Conservation (phyloP, 345 rosid genomes). For the Draba incana region DNA sequence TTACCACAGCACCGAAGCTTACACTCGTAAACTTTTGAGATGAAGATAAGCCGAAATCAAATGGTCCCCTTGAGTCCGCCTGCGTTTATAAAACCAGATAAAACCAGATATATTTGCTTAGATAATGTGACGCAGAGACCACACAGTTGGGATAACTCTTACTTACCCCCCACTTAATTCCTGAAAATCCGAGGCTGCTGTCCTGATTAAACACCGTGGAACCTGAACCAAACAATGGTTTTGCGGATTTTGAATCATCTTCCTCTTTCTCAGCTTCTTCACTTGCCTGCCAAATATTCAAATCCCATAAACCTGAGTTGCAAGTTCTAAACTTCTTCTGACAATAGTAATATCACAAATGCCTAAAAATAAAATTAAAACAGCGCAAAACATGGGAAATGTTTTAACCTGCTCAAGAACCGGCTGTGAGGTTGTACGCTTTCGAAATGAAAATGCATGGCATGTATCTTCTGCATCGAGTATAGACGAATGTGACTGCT, state of each 20-base stretch:
- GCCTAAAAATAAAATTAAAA: neutral
- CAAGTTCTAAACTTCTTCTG: constrained; percentile 16
- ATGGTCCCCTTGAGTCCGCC: constrained; percentile 85
- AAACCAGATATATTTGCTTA: neutral
- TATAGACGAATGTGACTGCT: constrained; percentile 56
- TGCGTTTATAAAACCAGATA: constrained; percentile 42
- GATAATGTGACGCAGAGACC: neutral
- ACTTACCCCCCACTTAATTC: constrained; percentile 96
- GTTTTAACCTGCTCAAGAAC: constrained; percentile 33
- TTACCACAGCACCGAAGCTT: constrained; percentile 44
- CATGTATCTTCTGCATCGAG: constrained; percentile 96
- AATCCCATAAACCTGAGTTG: neutral
- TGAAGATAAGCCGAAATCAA: constrained; percentile 73
- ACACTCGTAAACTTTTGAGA: constrained; percentile 48
- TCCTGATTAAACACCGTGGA: constrained; percentile 58
- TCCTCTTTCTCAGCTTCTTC: constrained; percentile 41
- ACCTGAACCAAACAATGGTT: constrained; percentile 50
- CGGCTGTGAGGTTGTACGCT: constrained; percentile 33
- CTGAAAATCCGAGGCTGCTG: constrained; percentile 87
- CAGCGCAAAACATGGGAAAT: neutral
- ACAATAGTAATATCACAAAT: neutral
- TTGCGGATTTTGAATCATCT: constrained; percentile 47
- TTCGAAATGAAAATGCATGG: constrained; percentile 73
- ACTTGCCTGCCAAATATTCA: constrained; percentile 46
- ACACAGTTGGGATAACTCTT: neutral